These are phyloP conservation scores for Fusarium longipes DNA, from an alignment of 2,329 filamentous ascomycete species.

Conservation along the genomic window DNA sequence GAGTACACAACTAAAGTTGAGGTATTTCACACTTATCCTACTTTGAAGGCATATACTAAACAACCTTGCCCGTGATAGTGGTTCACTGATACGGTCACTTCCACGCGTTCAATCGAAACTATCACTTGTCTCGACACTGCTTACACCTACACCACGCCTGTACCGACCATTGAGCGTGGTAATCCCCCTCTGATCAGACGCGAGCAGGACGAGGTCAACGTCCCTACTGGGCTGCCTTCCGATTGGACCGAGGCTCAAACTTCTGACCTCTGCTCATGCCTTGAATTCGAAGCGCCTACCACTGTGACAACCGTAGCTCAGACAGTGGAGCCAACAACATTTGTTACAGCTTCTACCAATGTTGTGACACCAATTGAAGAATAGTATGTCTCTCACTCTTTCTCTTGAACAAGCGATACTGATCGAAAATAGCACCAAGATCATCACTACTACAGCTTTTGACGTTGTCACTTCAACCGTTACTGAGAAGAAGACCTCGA, in stretches of 20 bases:
- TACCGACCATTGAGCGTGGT: neutral
- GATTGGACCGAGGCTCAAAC: neutral
- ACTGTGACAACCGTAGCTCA: neutral
- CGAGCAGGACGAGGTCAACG: fast-evolving
- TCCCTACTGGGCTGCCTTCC: neutral
- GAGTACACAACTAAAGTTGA: neutral
- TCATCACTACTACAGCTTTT: neutral
- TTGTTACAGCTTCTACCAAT: neutral
- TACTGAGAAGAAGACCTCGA: neutral
- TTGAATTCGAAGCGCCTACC: neutral
- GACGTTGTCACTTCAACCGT: neutral
- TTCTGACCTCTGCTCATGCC: neutral
- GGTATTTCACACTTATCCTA: neutral
- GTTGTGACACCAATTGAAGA: neutral
- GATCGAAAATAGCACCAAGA: neutral
- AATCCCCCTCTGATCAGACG: neutral
- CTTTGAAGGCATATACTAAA: neutral
- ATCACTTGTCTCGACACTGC: neutral
- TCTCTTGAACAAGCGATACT: fast-evolving
- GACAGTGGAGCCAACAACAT: neutral
- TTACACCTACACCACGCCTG: neutral
- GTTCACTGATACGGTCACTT: neutral
- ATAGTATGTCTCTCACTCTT: neutral
- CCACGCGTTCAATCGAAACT: neutral
- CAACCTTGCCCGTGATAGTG: neutral